A percentile compares a stretch with the other conserved stretches of the same genome.
phyloP scores from a whole-genome alignment of 2,329 filamentous ascomycete genomes.

The Sclerotinia trifoliorum region DNA sequence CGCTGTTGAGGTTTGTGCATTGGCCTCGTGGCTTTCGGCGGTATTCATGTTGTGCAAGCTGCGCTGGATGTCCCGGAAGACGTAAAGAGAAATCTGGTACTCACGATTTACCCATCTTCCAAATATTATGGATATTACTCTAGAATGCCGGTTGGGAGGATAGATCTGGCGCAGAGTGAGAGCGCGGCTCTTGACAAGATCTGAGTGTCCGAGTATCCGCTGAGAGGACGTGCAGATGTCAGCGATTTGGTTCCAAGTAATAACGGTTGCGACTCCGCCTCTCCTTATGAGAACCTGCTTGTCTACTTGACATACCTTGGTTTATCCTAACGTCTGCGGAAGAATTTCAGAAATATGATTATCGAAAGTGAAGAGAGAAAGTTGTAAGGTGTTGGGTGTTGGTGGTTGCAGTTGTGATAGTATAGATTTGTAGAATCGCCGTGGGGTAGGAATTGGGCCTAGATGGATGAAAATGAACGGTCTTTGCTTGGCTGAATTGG shows the following conservation, averaged over 20 bases:
- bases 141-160: not conserved
- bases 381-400: not conserved
- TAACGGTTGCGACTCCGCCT: not conserved
- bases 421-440: slow-evolving; percentile 19
- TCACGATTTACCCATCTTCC: slow-evolving; percentile 27
- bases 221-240: not conserved
- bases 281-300: not conserved
- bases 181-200: slow-evolving; percentile 16
- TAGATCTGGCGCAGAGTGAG: slow-evolving; percentile 11
- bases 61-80: slow-evolving; percentile 11
- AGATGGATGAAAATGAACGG: slow-evolving; percentile 1
- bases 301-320: slow-evolving; percentile 2
- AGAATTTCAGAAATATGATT: not conserved
- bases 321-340: not conserved
- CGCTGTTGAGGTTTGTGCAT: slow-evolving; percentile 5
- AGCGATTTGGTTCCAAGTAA: slow-evolving; percentile 8
- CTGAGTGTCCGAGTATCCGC: slow-evolving; percentile 4
- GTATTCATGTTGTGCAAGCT: slow-evolving; percentile 12
- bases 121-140: slow-evolving; percentile 14
- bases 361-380: not conserved
- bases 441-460: slow-evolving; percentile 19
- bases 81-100: slow-evolving; percentile 17
- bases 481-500: slow-evolving; percentile 1
- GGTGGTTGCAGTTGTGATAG: not conserved
- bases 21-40: slow-evolving; percentile 13